Percentiles rank a stretch among this genome's conserved stretches.
phyloP scores from a whole-genome alignment of 768 basidiomycete species.

The Suillus bovinus region DNA sequence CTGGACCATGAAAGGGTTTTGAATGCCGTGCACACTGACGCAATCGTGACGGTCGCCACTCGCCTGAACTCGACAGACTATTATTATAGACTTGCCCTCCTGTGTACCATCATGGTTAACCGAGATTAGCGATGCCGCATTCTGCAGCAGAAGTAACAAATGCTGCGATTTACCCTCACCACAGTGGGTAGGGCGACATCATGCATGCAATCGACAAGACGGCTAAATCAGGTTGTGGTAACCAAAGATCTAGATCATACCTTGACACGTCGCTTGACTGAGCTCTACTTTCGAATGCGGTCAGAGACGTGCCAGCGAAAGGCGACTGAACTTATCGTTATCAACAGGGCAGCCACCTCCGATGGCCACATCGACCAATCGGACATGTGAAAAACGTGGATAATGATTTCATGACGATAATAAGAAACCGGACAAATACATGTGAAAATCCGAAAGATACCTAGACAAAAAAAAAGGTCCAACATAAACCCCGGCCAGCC shows the following conservation, averaged over 20 bases:
- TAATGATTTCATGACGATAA: neutral
- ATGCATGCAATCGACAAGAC: neutral
- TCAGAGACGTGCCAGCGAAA: neutral
- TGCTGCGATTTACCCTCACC: neutral
- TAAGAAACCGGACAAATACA: conserved; percentile 1
- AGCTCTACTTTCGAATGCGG: neutral
- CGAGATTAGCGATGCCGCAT: neutral
- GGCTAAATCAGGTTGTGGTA: neutral
- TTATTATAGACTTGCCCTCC: neutral
- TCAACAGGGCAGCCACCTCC: neutral
- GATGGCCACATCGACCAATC: neutral
- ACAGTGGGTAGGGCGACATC: neutral
- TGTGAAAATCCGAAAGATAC: conserved; percentile 1
- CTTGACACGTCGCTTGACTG: neutral
- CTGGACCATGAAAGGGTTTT: conserved; percentile 30
- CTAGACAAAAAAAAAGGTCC: neutral
- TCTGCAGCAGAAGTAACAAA: neutral
- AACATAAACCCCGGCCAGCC: neutral
- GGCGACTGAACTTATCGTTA: neutral
- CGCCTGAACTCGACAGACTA: conserved; percentile 39
- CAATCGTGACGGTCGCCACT: conserved; percentile 21
- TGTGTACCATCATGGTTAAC: neutral
- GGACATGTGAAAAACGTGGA: neutral
- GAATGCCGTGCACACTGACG: conserved; percentile 7
- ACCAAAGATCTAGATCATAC: conserved; percentile 3